These are phyloP conservation scores for Capsicum baccatum DNA, from an alignment of 257 asterid species.

Conservation along the genomic window DNA sequence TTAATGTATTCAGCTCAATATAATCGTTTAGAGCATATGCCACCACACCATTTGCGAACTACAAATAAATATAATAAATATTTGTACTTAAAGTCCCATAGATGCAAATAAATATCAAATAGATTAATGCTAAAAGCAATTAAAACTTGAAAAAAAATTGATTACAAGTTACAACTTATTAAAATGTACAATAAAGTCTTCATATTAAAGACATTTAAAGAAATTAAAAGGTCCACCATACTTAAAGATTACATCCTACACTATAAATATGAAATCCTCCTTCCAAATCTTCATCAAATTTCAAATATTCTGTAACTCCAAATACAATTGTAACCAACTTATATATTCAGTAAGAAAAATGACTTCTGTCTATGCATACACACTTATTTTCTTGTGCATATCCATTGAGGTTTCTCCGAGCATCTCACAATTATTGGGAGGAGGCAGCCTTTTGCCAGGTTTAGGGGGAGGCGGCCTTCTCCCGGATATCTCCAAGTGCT, in stretches of 20 bases:
- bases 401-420: neutral
- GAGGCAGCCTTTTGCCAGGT: neutral
- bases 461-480: neutral
- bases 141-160: neutral
- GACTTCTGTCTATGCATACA: neutral
- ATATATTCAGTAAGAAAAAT: neutral
- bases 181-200: neutral
- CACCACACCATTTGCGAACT: neutral
- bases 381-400: constrained; percentile 4
- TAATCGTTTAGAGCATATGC: neutral
- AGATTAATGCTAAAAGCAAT: too few species aligned
- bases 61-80: too few species aligned
- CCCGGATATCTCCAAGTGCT: constrained; percentile 20
- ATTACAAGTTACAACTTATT: neutral
- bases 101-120: neutral
- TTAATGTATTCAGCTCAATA: too few species aligned
- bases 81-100: too few species aligned
- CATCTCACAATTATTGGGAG: neutral
- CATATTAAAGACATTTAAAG: neutral
- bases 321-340: neutral
- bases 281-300: neutral
- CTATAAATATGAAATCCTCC: neutral
- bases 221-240: neutral
- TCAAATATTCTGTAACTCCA: neutral
- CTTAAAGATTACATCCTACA: neutral